Conservation (phyloP, 208 protist genomes). For the Leishmania martiniquensis region DNA sequence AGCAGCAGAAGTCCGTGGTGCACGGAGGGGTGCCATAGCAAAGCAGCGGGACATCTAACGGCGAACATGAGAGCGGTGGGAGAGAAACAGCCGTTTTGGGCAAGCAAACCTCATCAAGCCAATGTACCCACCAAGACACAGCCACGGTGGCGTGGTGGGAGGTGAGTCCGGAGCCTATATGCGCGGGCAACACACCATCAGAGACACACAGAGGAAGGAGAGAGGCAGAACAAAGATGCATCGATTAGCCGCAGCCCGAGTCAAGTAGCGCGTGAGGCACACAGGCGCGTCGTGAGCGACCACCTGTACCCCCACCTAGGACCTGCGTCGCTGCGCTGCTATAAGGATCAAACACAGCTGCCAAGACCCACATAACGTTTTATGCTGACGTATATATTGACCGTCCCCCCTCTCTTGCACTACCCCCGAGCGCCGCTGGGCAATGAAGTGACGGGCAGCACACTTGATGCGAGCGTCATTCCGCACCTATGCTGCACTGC, state of each 20-base stretch:
- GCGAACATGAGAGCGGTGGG: conserved; percentile 50
- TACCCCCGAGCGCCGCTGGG: not conserved
- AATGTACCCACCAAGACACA: not conserved
- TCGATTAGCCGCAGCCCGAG: not conserved
- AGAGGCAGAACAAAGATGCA: not conserved
- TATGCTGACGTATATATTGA: not conserved
- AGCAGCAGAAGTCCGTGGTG: conserved; percentile 80
- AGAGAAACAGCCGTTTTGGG: not conserved
- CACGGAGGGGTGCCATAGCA: conserved; percentile 75
- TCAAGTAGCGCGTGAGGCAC: not conserved
- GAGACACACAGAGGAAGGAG: not conserved
- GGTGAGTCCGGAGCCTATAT: not conserved
- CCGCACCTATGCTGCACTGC: not conserved
- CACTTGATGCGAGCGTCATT: not conserved
- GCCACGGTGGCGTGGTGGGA: not conserved
- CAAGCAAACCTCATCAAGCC: not conserved
- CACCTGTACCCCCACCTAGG: not conserved
- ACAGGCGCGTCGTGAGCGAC: not conserved
- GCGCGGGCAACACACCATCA: not conserved
- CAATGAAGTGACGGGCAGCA: not conserved
- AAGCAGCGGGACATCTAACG: conserved; percentile 46
- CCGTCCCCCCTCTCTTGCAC: not conserved
- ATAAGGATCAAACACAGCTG: not conserved
- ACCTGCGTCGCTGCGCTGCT: not conserved
- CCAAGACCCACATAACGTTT: not conserved